phyloP scores from a whole-genome alignment of 495 filamentous ascomycete species.

The Pyrenopolyporus hunteri region DNA sequence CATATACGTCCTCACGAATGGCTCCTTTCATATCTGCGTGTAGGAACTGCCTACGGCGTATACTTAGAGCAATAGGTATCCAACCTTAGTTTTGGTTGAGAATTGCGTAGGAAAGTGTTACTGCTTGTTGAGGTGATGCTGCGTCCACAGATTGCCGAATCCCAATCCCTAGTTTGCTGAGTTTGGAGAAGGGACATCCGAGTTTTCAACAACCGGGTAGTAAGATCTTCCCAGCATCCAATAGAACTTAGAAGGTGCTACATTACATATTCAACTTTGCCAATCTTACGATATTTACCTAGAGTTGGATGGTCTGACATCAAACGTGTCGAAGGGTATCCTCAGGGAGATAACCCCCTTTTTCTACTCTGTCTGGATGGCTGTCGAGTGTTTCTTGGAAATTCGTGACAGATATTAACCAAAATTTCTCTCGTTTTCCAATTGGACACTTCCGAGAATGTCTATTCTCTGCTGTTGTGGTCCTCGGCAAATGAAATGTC shows the following conservation, averaged over 20 bases:
- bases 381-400: slow-evolving; percentile 23
- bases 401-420: slow-evolving; percentile 20
- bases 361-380: slow-evolving; percentile 10
- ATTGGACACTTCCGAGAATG: slow-evolving; percentile 39
- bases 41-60: too few relatives aligned
- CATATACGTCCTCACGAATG: too few relatives aligned
- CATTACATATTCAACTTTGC: background rate
- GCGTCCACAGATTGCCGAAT: too few relatives aligned
- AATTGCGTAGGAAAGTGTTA: too few relatives aligned
- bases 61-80: too few relatives aligned
- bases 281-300: background rate
- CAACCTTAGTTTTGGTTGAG: too few relatives aligned
- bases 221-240: background rate
- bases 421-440: slow-evolving; percentile 8
- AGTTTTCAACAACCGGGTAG: background rate
- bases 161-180: too few relatives aligned
- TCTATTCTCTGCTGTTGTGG: slow-evolving; percentile 50
- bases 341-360: background rate
- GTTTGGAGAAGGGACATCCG: too few relatives aligned
- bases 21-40: too few relatives aligned
- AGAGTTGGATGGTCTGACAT: slow-evolving; percentile 21
- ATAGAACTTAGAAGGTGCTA: background rate
- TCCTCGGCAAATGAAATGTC: slow-evolving; percentile 27
- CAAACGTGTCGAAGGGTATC: slow-evolving; percentile 16
- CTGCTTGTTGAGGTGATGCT: too few relatives aligned